These are phyloP conservation scores for Yamadazyma buinensis DNA, from an alignment of 1,139 yeast species.

Conservation along the genomic window DNA sequence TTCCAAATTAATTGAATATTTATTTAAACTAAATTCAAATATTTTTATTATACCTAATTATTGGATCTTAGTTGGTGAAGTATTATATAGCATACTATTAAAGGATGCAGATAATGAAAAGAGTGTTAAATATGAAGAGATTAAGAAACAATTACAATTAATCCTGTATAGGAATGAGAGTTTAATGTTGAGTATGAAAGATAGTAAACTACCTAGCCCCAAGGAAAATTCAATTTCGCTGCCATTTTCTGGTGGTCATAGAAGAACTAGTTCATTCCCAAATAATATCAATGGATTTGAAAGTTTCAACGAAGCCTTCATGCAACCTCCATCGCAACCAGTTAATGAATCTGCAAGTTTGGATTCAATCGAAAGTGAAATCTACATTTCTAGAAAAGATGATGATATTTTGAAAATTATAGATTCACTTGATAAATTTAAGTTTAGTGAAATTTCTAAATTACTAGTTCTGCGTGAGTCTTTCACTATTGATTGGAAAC, in stretches of 20 bases:
- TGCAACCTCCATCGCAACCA: not conserved
- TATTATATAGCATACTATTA: slow-evolving; percentile 35
- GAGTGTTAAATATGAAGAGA: slow-evolving; percentile 19
- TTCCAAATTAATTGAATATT: slow-evolving; percentile 34
- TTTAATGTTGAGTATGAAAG: slow-evolving; percentile 49
- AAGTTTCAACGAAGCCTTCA: slow-evolving; percentile 1
- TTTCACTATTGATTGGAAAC: slow-evolving; percentile 43
- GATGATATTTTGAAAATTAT: slow-evolving; percentile 33
- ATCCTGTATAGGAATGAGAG: slow-evolving; percentile 71
- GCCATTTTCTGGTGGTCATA: slow-evolving; percentile 39
- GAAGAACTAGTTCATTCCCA: slow-evolving; percentile 12
- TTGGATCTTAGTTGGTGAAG: slow-evolving; percentile 61
- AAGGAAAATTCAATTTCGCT: slow-evolving; percentile 58
- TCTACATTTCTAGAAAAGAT: slow-evolving; percentile 24
- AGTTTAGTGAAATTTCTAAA: slow-evolving; percentile 30
- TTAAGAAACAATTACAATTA: slow-evolving; percentile 52
- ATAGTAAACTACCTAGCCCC: slow-evolving; percentile 3
- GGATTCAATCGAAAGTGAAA: slow-evolving; percentile 14
- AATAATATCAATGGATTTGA: slow-evolving; percentile 6
- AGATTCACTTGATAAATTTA: slow-evolving; percentile 30
- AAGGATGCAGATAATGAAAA: slow-evolving; percentile 7
- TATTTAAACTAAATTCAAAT: slow-evolving; percentile 61
- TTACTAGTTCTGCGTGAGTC: too few relatives aligned
- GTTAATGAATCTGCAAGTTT: slow-evolving; percentile 1
- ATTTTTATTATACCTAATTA: slow-evolving; percentile 72